A percentile compares a stretch with the other conserved stretches of the same genome.
These are phyloP conservation scores for Vanrija pseudolonga DNA, from an alignment of 1,284 basidiomycete species.

Conservation along the genomic window DNA sequence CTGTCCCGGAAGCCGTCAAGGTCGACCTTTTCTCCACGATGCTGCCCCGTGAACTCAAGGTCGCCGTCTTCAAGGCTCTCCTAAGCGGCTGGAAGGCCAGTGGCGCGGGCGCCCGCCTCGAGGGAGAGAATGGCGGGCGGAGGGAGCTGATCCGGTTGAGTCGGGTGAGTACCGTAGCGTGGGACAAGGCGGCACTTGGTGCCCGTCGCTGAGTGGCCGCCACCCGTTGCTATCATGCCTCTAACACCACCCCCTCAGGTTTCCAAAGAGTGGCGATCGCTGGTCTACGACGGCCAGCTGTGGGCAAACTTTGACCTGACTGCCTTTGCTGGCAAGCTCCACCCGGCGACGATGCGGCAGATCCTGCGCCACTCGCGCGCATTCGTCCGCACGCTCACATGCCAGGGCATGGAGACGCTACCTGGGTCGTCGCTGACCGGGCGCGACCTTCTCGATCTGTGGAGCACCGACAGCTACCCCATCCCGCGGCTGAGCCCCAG, in stretches of 20 bases:
- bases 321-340: conserved; percentile 55
- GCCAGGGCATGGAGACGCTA: conserved; percentile 63
- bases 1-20: not conserved
- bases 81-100: conserved; percentile 53
- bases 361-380: conserved; percentile 53
- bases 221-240: not conserved
- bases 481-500: not conserved
- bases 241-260: conserved; percentile 59
- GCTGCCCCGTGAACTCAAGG: conserved; percentile 69
- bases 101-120: conserved; percentile 58
- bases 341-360: conserved; percentile 29
- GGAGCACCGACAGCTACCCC: not conserved
- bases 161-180: conserved; percentile 72
- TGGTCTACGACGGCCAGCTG: conserved; percentile 81
- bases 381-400: conserved; percentile 63
- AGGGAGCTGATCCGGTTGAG: conserved; percentile 73
- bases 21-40: conserved; percentile 46
- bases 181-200: conserved; percentile 9
- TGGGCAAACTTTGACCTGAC: conserved; percentile 67
- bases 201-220: not conserved
- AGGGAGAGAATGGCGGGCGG: conserved; percentile 66
- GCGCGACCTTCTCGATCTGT: not conserved
- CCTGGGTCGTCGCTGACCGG: conserved; percentile 38
- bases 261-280: conserved; percentile 69
- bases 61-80: conserved; percentile 57